These are phyloP conservation scores for Debaryomyces udenii DNA, from an alignment of 1,139 yeast species.

Conservation along the genomic window DNA sequence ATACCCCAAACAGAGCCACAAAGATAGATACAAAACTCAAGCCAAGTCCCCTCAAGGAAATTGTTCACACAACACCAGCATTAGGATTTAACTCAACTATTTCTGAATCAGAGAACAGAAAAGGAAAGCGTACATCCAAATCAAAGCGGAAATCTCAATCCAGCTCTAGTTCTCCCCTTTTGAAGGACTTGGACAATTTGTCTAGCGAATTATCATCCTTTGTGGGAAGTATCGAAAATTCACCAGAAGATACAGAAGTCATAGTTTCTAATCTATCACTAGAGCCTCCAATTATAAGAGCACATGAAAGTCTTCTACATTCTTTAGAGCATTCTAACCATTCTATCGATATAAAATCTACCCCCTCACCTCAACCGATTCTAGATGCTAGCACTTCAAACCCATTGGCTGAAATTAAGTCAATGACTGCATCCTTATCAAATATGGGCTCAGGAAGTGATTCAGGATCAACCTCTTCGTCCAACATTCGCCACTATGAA, in stretches of 20 bases:
- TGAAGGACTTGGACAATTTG: constrained; percentile 34
- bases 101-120: not conserved
- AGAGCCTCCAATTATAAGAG: not conserved
- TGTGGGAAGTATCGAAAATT: not conserved
- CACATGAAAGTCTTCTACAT: constrained; percentile 1
- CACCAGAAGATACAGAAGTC: not conserved
- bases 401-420: constrained; percentile 9
- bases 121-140: not conserved
- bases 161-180: constrained; percentile 31
- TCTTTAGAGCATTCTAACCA: constrained; percentile 5
- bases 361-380: constrained; percentile 1
- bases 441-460: constrained; percentile 10
- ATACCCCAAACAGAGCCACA: not conserved
- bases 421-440: constrained; percentile 12
- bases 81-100: not conserved
- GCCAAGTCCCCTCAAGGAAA: not conserved
- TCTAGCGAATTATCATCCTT: constrained; percentile 33
- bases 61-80: not conserved
- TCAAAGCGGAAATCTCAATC: constrained; percentile 27
- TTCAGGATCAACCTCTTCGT: constrained; percentile 7
- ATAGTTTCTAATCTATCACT: not conserved
- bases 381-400: constrained; percentile 2
- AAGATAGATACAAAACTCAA: not conserved
- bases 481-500: not conserved
- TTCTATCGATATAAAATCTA: constrained; percentile 5